Conservation (phyloP, 2,329 filamentous ascomycete genomes). For the Ascochyta viciae-villosae region DNA sequence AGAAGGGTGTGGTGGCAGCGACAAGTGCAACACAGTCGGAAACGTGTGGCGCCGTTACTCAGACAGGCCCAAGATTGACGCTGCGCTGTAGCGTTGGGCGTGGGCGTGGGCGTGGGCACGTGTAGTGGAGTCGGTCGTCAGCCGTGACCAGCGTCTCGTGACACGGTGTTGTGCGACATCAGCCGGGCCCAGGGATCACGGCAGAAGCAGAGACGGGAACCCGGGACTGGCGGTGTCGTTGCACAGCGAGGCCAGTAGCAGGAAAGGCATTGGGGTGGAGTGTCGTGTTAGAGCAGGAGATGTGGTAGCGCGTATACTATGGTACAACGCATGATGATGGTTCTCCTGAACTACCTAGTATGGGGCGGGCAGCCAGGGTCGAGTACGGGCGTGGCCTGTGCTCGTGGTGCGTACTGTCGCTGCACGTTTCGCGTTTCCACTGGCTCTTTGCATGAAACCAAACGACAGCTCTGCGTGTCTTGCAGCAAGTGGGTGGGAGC, state of each 20-base stretch:
- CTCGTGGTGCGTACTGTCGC: no score
- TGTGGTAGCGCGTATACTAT: constrained; percentile 1
- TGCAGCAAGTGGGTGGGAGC: no score
- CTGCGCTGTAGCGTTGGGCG: constrained; percentile 1
- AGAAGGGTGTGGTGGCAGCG: constrained; percentile 72
- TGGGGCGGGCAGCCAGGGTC: no score
- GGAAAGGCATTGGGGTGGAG: constrained; percentile 1
- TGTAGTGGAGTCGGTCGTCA: background rate
- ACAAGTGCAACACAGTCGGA: constrained; percentile 65
- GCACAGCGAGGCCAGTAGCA: background rate
- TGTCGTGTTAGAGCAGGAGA: background rate
- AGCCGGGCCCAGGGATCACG: background rate
- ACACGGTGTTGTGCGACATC: constrained; percentile 1
- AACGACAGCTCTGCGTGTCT: no score
- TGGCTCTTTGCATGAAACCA: no score
- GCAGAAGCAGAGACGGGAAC: background rate
- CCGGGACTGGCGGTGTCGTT: constrained; percentile 15
- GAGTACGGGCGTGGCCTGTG: no score
- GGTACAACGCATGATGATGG: constrained; percentile 4
- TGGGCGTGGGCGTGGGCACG: background rate
- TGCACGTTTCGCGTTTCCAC: no score
- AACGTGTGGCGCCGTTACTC: constrained; percentile 67
- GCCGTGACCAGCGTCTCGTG: constrained; percentile 3
- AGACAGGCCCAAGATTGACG: constrained; percentile 51
- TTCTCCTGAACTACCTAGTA: background rate